Conservation (phyloP, 495 filamentous ascomycete species). For the Friedmanniomyces endolithicus region DNA sequence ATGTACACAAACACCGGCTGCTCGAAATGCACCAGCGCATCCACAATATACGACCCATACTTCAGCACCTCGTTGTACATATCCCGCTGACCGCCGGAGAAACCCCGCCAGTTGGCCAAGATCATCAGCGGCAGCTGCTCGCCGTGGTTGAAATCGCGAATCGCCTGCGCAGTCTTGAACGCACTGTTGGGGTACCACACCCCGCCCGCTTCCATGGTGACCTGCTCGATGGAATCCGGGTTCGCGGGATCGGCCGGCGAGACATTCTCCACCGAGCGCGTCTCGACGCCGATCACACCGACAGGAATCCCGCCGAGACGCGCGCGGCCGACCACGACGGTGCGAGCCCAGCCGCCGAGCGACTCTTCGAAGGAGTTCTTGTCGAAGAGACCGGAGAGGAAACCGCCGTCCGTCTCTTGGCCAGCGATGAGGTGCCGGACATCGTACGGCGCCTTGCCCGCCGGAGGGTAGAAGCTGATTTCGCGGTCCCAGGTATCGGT, state of each 20-base stretch:
- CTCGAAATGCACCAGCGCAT: conserved; percentile 94
- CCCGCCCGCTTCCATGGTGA: conserved; percentile 86
- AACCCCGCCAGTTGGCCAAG: conserved; percentile 98
- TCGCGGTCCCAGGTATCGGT: conserved; percentile 91
- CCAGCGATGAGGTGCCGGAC: conserved; percentile 85
- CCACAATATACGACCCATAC: conserved; percentile 97
- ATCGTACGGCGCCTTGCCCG: conserved; percentile 81
- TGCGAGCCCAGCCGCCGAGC: conserved; percentile 91
- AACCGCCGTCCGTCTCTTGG: conserved; percentile 77
- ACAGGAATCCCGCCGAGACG: conserved; percentile 95
- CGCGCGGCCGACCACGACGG: conserved; percentile 92
- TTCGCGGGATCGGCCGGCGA: conserved; percentile 97
- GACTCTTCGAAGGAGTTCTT: conserved; percentile 92
- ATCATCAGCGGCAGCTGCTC: conserved; percentile 98
- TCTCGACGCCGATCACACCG: conserved; percentile 97
- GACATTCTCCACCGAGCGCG: conserved; percentile 88
- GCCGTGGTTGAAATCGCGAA: conserved; percentile 97
- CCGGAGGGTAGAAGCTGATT: conserved; percentile 62
- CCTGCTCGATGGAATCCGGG: conserved; percentile 92
- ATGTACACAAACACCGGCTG: conserved; percentile 99
- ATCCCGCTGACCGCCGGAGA: conserved; percentile 97
- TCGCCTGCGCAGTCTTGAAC: conserved; percentile 97
- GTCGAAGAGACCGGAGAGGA: conserved; percentile 87
- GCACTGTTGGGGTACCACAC: conserved; percentile 99
- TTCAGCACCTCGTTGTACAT: conserved; percentile 99